Evolutionary conservation across 805 yeast species (phyloP), one percentile per base, ranked within the genome.

Genomic region (Pichia paraexigua): DNA sequence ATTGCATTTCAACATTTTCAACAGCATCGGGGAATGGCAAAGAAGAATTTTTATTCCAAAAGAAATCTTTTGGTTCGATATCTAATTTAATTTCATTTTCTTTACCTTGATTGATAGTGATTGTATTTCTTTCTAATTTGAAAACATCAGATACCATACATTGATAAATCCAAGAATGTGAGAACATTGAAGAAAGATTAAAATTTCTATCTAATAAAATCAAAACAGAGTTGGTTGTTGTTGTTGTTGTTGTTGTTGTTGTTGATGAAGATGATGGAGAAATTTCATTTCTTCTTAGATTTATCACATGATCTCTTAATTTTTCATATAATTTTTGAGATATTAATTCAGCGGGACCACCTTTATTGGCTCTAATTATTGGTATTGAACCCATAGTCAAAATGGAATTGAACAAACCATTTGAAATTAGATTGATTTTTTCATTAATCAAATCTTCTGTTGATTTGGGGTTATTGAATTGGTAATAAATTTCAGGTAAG

Each of bases 1-100:
- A 74, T 53, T 89, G 97, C 27, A 76, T 69, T 63, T 94, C 98
- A 21, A 95, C 95, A 67, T 88, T 88, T 66, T 94, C 99, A 35
- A 95, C 99, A n/a, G 95, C 98, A 64, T 92, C 97, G 1, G 99
- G 99, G 73, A 94, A 94, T 40, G 99, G 98, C 52, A 88, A 71
- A 47, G 85, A 85, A 13, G 95, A 76, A 68, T 94, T 91, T 55
- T 77, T 75, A 56, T 69, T 71, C 99, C 99, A 94, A 70, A 94
- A 94, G 64, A 87, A 87, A 71, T 94, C 99, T 52, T 80, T 79
- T 28, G 96, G 96, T 61, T 92, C 99, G 44, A 94, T 77, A 64
- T 94, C 99, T 65, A 85, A 86, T 55, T 80, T 77, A 13, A 12
- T 12, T 30, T 30, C 35, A 27, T 27, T 27, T 30, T 30, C 35